Evolutionary conservation across 2,329 filamentous ascomycete genomes (phyloP).

Genomic region (Xylariaceae sp.): DNA sequence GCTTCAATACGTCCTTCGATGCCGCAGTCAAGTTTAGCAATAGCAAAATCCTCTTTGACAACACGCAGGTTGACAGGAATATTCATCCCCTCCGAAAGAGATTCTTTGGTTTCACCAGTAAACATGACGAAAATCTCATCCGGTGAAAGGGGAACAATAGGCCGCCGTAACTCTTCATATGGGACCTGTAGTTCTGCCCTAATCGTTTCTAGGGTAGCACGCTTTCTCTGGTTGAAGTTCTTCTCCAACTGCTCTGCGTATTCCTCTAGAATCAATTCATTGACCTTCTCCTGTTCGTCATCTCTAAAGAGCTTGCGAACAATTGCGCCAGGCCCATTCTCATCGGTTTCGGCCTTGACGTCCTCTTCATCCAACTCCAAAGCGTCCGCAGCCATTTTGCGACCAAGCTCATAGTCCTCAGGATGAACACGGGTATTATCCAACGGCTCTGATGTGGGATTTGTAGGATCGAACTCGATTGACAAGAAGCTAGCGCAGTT

Average conservation of each 20-base stretch:
- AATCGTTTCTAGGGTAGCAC: conserved; percentile 94
- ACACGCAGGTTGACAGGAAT: conserved; percentile 87
- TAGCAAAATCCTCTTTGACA: conserved; percentile 89
- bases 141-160: conserved; percentile 71
- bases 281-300: conserved; percentile 91
- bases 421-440: conserved; percentile 98
- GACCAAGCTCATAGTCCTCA: conserved; percentile 96
- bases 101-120: conserved; percentile 87
- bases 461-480: conserved; percentile 84
- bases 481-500: conserved; percentile 97
- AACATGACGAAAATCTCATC: conserved; percentile 96
- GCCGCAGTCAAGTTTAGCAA: conserved; percentile 91
- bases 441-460: conserved; percentile 83
- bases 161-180: conserved; percentile 90
- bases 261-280: conserved; percentile 93
- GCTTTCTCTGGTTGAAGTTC: conserved; percentile 92
- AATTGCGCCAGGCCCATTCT: conserved; percentile 87
- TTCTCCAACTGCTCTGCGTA: conserved; percentile 94
- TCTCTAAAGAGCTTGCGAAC: conserved; percentile 95
- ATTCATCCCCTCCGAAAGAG: conserved; percentile 88
- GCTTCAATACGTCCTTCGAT: conserved; percentile 87
- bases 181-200: conserved; percentile 89
- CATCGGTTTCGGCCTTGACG: conserved; percentile 90
- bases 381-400: conserved; percentile 98
- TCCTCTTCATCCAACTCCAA: conserved; percentile 97